Conservation (phyloP, 2,329 filamentous ascomycete species). For the Colletotrichum viniferum region DNA sequence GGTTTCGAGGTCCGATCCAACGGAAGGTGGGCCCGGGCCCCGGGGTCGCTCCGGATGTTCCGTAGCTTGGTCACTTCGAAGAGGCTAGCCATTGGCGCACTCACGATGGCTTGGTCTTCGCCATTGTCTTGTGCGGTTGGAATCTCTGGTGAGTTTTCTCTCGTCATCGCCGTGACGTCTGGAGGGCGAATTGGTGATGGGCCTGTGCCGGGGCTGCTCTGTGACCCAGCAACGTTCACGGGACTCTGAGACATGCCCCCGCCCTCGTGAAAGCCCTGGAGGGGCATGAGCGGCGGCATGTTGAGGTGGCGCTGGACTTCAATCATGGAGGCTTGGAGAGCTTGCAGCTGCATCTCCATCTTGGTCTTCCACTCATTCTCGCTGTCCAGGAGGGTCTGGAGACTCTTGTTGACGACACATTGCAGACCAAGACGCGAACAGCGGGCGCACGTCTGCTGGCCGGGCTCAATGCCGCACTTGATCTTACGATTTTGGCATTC, state of each 20-base stretch:
- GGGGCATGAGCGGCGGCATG: conserved; percentile 12
- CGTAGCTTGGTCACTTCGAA: conserved; percentile 36
- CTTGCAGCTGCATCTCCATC: conserved; percentile 31
- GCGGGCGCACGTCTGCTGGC: conserved; percentile 50
- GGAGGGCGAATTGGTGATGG: conserved; percentile 24
- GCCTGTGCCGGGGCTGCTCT: conserved; percentile 21
- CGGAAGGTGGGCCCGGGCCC: conserved; percentile 20
- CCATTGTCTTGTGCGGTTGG: conserved; percentile 21
- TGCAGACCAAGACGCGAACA: conserved; percentile 53
- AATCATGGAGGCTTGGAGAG: conserved; percentile 28
- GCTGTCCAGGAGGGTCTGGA: conserved; percentile 59
- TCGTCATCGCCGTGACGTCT: conserved; percentile 33
- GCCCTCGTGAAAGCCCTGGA: not conserved
- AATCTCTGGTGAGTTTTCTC: conserved; percentile 33
- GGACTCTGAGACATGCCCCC: conserved; percentile 18
- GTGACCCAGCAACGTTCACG: conserved; percentile 1
- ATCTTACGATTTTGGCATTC: conserved; percentile 61
- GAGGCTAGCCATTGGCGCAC: conserved; percentile 35
- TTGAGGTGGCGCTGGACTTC: conserved; percentile 29
- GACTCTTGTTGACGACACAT: conserved; percentile 59
- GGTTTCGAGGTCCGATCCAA: conserved; percentile 19
- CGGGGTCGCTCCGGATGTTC: conserved; percentile 35
- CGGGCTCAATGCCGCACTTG: conserved; percentile 53
- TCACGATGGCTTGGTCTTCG: conserved; percentile 32
- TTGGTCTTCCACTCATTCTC: conserved; percentile 48